phyloP scores from a whole-genome alignment of 768 basidiomycete genomes.

The Pisolithus albus region DNA sequence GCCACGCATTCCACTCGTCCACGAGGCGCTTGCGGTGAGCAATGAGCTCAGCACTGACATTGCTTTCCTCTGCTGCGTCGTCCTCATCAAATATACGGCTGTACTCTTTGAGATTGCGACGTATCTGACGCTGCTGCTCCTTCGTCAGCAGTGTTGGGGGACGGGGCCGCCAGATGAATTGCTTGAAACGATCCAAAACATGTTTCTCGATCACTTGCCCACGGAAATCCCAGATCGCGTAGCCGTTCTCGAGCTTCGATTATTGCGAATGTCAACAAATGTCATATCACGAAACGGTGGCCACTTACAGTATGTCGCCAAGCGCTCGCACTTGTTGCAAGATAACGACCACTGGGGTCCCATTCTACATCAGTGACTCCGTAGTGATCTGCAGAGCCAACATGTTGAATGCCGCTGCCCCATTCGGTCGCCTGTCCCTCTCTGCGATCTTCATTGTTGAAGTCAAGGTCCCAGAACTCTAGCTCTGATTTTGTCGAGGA shows the following conservation, averaged over 20 bases:
- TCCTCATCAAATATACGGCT: constrained; percentile 92
- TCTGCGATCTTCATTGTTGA: constrained; percentile 54
- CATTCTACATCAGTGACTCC: constrained; percentile 97
- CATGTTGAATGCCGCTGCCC: constrained; percentile 78
- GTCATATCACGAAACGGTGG: background rate
- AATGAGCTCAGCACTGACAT: constrained; percentile 88
- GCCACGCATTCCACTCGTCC: constrained; percentile 99
- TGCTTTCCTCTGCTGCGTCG: constrained; percentile 91
- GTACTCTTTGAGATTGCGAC: constrained; percentile 87
- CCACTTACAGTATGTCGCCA: constrained; percentile 86
- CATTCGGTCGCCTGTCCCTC: constrained; percentile 56
- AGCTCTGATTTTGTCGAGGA: constrained; percentile 93
- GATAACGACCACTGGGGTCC: constrained; percentile 93
- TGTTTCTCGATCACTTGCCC: constrained; percentile 92
- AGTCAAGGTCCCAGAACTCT: constrained; percentile 99
- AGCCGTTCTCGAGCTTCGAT: constrained; percentile 90
- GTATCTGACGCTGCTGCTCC: constrained; percentile 80
- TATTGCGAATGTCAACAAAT: constrained; percentile 6
- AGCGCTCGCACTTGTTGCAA: constrained; percentile 88
- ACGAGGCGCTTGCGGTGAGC: constrained; percentile 86
- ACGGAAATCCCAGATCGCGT: constrained; percentile 95
- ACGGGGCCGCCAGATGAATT: constrained; percentile 98
- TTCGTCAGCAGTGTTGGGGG: constrained; percentile 80
- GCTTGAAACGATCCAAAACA: constrained; percentile 93
- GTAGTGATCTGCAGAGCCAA: constrained; percentile 89